Evolutionary conservation across 2,329 filamentous ascomycete species (phyloP).

Genomic region (Neoascochyta sp.): DNA sequence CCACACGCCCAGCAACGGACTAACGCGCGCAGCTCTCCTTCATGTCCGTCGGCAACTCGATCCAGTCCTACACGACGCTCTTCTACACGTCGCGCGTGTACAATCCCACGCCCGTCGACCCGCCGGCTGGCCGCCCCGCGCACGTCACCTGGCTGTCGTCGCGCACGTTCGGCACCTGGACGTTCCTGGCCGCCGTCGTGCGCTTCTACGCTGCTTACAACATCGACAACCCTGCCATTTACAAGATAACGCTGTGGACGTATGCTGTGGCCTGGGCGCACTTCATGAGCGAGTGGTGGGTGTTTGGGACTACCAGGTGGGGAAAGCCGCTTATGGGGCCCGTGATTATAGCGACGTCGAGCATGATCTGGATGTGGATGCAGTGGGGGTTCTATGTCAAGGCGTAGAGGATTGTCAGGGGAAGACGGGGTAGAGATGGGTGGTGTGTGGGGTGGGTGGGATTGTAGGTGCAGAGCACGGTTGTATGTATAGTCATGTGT

Average conservation of each 20-base stretch:
- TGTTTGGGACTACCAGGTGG: slow-evolving; percentile 72
- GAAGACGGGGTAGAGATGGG: no score
- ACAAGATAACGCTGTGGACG: slow-evolving; percentile 77
- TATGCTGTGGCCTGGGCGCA: slow-evolving; percentile 67
- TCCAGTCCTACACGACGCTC: slow-evolving; percentile 78
- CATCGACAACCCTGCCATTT: slow-evolving; percentile 67
- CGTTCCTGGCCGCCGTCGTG: slow-evolving; percentile 70
- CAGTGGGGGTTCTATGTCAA: slow-evolving; percentile 69
- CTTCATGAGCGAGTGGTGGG: slow-evolving; percentile 67
- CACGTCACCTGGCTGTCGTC: slow-evolving; percentile 70
- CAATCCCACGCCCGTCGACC: slow-evolving; percentile 53
- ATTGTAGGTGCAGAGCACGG: no score
- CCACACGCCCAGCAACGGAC: slow-evolving; percentile 2
- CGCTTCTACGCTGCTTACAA: slow-evolving; percentile 82
- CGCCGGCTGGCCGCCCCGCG: slow-evolving; percentile 38
- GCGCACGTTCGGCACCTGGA: slow-evolving; percentile 85
- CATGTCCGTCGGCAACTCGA: slow-evolving; percentile 76
- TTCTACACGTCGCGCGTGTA: slow-evolving; percentile 86
- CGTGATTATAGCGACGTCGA: slow-evolving; percentile 54
- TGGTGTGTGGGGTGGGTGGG: no score
- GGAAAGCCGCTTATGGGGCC: slow-evolving; percentile 57
- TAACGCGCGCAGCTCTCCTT: slow-evolving; percentile 63
- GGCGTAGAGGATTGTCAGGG: slow-evolving; percentile 6
- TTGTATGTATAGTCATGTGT: no score
- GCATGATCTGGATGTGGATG: slow-evolving; percentile 58